A percentile compares a stretch with the other conserved stretches of the same genome.
phyloP scores from a whole-genome alignment of 805 yeast species.

The Maudiozyma pseudohumilis region DNA sequence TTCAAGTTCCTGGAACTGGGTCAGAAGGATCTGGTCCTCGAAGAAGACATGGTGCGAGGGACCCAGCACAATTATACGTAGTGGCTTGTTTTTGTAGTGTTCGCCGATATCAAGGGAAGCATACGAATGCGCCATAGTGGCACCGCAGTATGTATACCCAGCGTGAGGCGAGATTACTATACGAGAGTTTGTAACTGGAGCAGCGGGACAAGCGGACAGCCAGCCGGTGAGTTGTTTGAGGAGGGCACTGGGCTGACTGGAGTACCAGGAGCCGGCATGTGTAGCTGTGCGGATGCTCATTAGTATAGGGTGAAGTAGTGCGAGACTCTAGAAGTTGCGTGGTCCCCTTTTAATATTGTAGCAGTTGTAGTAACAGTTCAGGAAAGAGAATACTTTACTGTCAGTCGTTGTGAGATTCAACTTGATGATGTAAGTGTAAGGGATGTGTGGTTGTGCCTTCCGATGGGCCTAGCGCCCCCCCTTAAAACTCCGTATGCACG shows the following conservation, averaged over 20 bases:
- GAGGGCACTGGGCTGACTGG: slow-evolving; percentile 23
- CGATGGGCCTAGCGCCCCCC: no score
- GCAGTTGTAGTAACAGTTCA: no score
- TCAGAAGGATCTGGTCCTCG: slow-evolving; percentile 45
- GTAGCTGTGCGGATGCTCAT: slow-evolving; percentile 49
- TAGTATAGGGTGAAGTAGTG: no score
- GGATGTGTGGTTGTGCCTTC: no score
- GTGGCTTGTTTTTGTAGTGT: slow-evolving; percentile 20
- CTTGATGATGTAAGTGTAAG: no score
- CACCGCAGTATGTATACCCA: slow-evolving; percentile 78
- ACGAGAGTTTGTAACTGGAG: slow-evolving; percentile 22
- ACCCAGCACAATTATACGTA: slow-evolving; percentile 72
- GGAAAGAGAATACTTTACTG: no score
- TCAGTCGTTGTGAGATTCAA: no score
- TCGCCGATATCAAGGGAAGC: slow-evolving; percentile 48
- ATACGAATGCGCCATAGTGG: slow-evolving; percentile 68
- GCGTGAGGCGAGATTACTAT: slow-evolving; percentile 56
- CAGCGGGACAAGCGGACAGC: not conserved
- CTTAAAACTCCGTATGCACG: no score
- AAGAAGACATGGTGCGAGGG: slow-evolving; percentile 90
- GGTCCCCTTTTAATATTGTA: no score
- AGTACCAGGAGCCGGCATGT: slow-evolving; percentile 91
- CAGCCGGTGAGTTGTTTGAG: not conserved
- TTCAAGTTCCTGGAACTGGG: slow-evolving; percentile 45
- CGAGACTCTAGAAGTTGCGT: no score